A percentile compares a stretch with the other conserved stretches of the same genome.
phyloP scores from a whole-genome alignment of 805 yeast genomes.

The Candida morakotiae region DNA sequence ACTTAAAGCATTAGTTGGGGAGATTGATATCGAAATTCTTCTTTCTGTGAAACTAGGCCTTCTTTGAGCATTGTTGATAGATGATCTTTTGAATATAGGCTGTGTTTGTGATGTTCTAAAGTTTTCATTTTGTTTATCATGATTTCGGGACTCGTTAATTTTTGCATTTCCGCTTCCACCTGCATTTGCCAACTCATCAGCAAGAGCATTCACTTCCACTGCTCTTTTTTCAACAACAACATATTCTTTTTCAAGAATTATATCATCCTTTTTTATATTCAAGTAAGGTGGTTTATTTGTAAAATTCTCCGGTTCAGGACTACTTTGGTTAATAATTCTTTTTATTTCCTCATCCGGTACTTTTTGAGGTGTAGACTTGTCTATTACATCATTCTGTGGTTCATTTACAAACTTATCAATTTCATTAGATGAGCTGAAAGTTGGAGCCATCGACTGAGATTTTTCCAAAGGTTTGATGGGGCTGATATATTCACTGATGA shows the following conservation, averaged over 20 bases:
- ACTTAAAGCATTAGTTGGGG: conserved; percentile 84
- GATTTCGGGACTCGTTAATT: conserved; percentile 27
- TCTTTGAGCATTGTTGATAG: conserved; percentile 49
- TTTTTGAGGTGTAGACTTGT: background rate
- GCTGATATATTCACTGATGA: conserved; percentile 76
- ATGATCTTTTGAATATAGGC: conserved; percentile 21
- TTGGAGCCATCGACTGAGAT: conserved; percentile 16
- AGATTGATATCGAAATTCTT: conserved; percentile 62
- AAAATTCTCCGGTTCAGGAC: conserved; percentile 37
- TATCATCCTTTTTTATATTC: conserved; percentile 31
- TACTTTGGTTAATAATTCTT: conserved; percentile 36
- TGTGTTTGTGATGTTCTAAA: conserved; percentile 8
- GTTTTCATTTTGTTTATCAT: conserved; percentile 20
- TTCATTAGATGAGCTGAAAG: conserved; percentile 1
- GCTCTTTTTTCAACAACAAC: conserved; percentile 93
- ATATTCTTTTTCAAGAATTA: conserved; percentile 73
- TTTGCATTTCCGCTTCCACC: conserved; percentile 52
- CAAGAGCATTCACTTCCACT: conserved; percentile 92
- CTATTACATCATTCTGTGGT: background rate
- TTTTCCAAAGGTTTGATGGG: conserved; percentile 28
- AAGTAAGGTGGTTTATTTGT: conserved; percentile 9
- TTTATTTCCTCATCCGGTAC: conserved; percentile 42
- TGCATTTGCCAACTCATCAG: conserved; percentile 80
- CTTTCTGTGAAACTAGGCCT: conserved; percentile 63
- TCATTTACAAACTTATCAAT: too few relatives aligned